Percentiles rank a stretch among this genome's conserved stretches.
phyloP scores from a whole-genome alignment of 176 grass and related monocot species.

The Paspalum vaginatum region DNA sequence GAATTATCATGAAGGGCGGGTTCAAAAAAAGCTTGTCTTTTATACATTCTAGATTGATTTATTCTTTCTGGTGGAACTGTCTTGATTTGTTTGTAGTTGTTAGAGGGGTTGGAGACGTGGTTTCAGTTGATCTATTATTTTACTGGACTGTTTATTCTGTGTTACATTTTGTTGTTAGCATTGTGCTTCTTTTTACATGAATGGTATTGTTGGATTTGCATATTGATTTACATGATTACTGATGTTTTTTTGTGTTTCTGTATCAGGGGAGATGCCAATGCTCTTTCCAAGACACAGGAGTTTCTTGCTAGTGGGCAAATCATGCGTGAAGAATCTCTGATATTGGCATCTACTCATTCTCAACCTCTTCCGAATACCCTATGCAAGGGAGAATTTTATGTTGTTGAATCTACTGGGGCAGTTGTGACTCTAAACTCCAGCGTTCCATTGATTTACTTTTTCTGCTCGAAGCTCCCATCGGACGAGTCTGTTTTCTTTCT shows the following conservation, averaged over 20 bases:
- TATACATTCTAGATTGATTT: background rate
- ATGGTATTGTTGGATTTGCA: background rate
- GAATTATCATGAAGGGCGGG: background rate
- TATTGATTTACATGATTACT: background rate
- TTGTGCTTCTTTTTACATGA: slow-evolving; percentile 3
- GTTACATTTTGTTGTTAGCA: background rate
- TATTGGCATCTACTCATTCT: slow-evolving; percentile 50
- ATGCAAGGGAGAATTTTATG: slow-evolving; percentile 46
- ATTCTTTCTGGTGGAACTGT: background rate
- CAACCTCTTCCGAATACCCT: slow-evolving; percentile 51
- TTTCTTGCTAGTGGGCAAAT: slow-evolving; percentile 68
- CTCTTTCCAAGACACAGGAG: slow-evolving; percentile 43
- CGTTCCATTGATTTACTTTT: slow-evolving; percentile 68
- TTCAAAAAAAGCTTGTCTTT: background rate
- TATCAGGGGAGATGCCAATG: slow-evolving; percentile 56
- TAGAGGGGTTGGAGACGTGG: background rate
- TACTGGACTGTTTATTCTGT: background rate
- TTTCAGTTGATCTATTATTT: background rate
- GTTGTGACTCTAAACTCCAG: slow-evolving; percentile 71
- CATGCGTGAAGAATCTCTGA: slow-evolving; percentile 75
- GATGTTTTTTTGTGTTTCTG: slow-evolving; percentile 10
- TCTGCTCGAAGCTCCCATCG: slow-evolving; percentile 80
- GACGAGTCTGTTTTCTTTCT: slow-evolving; percentile 58
- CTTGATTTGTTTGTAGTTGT: background rate
- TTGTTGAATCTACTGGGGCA: slow-evolving; percentile 73